Conservation (phyloP, 2,329 filamentous ascomycete species). For the Fusarium pseudoanthophilum region DNA sequence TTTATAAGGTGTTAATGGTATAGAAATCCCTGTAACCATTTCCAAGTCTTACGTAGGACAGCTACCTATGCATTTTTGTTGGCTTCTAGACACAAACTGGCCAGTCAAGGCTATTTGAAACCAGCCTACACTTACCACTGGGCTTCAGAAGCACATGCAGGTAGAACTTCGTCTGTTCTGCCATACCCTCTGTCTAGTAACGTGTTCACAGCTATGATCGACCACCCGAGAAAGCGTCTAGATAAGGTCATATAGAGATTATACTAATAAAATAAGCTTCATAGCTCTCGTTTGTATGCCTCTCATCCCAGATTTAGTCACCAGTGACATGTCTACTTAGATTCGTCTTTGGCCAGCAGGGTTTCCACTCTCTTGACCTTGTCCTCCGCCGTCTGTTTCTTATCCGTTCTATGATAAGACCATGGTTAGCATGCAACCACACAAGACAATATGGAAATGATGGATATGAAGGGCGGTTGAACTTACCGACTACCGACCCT, state of each 20-base stretch:
- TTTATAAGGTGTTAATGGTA: background rate
- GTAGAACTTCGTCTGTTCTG: background rate
- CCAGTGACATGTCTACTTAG: slow-evolving; percentile 6
- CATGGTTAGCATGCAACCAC: background rate
- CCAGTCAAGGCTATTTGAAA: background rate
- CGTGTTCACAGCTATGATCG: background rate
- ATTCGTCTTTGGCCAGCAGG: slow-evolving; percentile 52
- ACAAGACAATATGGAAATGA: background rate
- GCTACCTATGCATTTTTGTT: background rate
- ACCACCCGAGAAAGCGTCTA: background rate
- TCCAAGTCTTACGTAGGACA: background rate
- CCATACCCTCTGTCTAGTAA: background rate
- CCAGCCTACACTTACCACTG: background rate
- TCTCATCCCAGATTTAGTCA: background rate
- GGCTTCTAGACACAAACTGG: background rate
- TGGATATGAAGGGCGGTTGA: background rate
- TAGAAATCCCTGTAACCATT: background rate
- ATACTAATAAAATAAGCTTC: background rate
- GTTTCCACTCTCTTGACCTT: slow-evolving; percentile 75
- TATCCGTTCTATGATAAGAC: slow-evolving; percentile 73
- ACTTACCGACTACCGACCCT: slow-evolving; percentile 80
- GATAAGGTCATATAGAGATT: background rate
- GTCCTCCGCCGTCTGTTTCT: slow-evolving; percentile 81
- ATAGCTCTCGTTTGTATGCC: background rate
- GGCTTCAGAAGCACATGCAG: background rate